A percentile compares a stretch with the other conserved stretches of the same genome.
These are phyloP conservation scores for Grosmannia huntii DNA, from an alignment of 2,329 filamentous ascomycete genomes.

Conservation along the genomic window DNA sequence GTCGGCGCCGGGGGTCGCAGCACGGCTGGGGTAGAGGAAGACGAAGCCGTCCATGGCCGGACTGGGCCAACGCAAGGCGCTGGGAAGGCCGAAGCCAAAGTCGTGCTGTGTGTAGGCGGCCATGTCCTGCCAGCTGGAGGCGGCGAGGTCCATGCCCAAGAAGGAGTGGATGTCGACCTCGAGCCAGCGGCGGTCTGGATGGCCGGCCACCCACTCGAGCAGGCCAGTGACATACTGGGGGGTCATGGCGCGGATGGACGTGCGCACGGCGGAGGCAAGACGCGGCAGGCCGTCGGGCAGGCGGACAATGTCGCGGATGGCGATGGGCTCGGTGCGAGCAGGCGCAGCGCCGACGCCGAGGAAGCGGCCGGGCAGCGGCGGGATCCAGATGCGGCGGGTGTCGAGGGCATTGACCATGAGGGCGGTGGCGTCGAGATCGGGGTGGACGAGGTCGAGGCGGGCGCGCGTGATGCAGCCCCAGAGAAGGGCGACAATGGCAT, in stretches of 20 bases:
- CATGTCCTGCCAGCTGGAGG: slow-evolving; percentile 14
- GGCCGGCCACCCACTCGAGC: slow-evolving; percentile 14
- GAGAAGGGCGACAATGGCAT: slow-evolving; percentile 28
- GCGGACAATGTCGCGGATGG: neutral
- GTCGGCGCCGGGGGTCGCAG: neutral
- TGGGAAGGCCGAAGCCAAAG: slow-evolving; percentile 18
- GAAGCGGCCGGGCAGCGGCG: slow-evolving; percentile 14
- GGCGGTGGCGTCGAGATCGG: neutral
- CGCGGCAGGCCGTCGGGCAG: slow-evolving; percentile 7
- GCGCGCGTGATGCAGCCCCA: slow-evolving; percentile 26
- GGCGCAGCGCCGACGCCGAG: slow-evolving; percentile 14
- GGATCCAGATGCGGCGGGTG: slow-evolving; percentile 11
- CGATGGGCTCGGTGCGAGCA: neutral
- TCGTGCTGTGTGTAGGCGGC: slow-evolving; percentile 13
- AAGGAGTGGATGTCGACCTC: slow-evolving; percentile 14
- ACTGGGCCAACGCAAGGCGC: slow-evolving; percentile 4
- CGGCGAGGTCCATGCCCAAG: slow-evolving; percentile 16
- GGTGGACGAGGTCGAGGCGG: slow-evolving; percentile 21
- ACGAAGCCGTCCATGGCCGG: slow-evolving; percentile 6
- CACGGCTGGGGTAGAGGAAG: slow-evolving; percentile 6
- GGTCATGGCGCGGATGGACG: slow-evolving; percentile 14
- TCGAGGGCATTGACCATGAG: slow-evolving; percentile 15
- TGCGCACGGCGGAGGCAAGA: slow-evolving; percentile 14
- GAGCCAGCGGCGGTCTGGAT: slow-evolving; percentile 14
- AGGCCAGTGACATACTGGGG: slow-evolving; percentile 12